Evolutionary conservation across 768 basidiomycete species (phyloP).

Genomic region (Cytidiella melzeri): DNA sequence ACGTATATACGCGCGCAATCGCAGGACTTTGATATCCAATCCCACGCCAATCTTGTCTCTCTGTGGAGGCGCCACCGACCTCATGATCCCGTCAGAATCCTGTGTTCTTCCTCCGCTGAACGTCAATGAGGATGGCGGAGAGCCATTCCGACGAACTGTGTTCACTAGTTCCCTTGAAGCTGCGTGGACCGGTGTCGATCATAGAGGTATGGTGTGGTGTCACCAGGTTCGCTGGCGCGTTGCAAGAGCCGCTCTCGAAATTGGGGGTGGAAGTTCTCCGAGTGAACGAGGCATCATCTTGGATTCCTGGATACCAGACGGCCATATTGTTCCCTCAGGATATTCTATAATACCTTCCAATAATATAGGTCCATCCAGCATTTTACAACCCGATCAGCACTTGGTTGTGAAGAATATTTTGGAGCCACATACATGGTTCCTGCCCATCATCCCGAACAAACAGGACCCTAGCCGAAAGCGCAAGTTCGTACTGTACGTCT

Average conservation of each 20-base stretch:
- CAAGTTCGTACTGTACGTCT: constrained; percentile 52
- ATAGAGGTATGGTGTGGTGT: constrained; percentile 98
- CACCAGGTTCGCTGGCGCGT: constrained; percentile 92
- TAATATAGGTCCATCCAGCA: too few relatives aligned
- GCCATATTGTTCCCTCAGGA: constrained; percentile 37
- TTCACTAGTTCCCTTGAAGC: constrained; percentile 87
- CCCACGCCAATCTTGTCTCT: constrained; percentile 72
- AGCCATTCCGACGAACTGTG: constrained; percentile 50
- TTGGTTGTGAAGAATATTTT: constrained; percentile 41
- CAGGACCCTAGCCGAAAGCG: constrained; percentile 4
- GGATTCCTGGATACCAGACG: constrained; percentile 66
- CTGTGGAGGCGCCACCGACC: constrained; percentile 88
- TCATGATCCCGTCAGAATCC: constrained; percentile 87
- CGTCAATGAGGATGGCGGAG: background rate
- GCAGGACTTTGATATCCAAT: constrained; percentile 32
- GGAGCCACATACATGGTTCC: constrained; percentile 40
- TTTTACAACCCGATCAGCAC: constrained; percentile 8
- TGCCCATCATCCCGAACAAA: constrained; percentile 34
- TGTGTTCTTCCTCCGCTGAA: constrained; percentile 50
- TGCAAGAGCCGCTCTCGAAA: constrained; percentile 72
- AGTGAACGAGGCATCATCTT: constrained; percentile 34
- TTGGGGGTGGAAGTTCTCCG: constrained; percentile 32
- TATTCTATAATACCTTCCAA: too few relatives aligned
- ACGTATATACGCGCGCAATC: constrained; percentile 53
- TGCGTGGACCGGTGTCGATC: constrained; percentile 94